Conservation (phyloP, 1,284 basidiomycete species). For the Tranzscheliella williamsii region DNA sequence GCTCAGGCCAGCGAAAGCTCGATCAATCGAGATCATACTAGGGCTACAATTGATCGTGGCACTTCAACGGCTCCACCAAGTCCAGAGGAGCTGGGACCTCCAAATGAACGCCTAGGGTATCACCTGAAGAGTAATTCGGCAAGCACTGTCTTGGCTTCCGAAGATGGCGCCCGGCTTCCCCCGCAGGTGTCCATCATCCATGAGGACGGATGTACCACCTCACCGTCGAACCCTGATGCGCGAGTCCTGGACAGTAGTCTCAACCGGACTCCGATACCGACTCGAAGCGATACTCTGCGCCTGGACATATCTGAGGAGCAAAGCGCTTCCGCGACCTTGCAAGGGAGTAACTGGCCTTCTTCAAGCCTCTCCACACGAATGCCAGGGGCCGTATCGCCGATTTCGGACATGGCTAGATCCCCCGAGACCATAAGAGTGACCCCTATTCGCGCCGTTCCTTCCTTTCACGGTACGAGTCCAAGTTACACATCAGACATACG, state of each 20-base stretch:
- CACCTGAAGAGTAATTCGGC: slow-evolving; percentile 26
- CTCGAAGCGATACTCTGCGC: too few relatives aligned
- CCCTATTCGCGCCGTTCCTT: slow-evolving; percentile 5
- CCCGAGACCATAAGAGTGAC: slow-evolving; percentile 23
- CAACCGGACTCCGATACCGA: too few relatives aligned
- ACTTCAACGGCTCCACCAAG: slow-evolving; percentile 5
- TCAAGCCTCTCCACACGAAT: slow-evolving; percentile 2
- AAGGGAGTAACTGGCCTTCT: too few relatives aligned
- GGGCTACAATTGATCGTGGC: neutral
- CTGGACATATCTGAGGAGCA: too few relatives aligned
- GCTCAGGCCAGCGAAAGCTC: slow-evolving; percentile 23
- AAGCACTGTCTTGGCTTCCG: slow-evolving; percentile 11
- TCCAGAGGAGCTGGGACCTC: too few relatives aligned
- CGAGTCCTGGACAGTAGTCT: too few relatives aligned
- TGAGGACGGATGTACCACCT: too few relatives aligned
- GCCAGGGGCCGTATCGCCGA: slow-evolving; percentile 23
- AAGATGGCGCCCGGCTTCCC: slow-evolving; percentile 3
- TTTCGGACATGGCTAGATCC: slow-evolving; percentile 25
- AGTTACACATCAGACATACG: too few relatives aligned
- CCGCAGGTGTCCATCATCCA: slow-evolving; percentile 28
- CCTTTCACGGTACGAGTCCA: too few relatives aligned
- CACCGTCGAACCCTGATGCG: too few relatives aligned
- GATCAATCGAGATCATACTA: slow-evolving; percentile 17
- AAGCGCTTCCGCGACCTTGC: too few relatives aligned
- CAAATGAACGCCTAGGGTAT: too few relatives aligned